Conservation (phyloP, 345 rosid species). For the Theobroma cacao region DNA sequence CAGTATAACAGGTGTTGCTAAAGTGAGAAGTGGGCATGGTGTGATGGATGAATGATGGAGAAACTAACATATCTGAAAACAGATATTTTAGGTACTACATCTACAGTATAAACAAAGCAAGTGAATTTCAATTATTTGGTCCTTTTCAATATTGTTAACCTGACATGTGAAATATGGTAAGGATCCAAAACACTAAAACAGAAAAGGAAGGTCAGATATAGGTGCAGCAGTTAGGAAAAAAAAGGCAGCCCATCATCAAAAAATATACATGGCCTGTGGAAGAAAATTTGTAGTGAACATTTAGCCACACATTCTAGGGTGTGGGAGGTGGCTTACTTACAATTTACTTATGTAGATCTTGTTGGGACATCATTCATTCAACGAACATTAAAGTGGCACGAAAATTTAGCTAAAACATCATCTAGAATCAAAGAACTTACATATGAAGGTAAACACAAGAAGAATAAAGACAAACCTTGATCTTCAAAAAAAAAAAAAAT, state of each 20-base stretch:
- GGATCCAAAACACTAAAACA: not conserved
- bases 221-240: not conserved
- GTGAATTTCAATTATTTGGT: not conserved
- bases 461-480: not conserved
- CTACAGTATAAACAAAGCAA: not conserved
- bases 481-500: too few relatives aligned
- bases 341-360: not conserved
- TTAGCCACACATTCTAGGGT: too few relatives aligned
- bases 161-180: not conserved
- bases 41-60: not conserved
- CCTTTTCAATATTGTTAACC: not conserved
- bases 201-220: not conserved
- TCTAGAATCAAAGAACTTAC: not conserved
- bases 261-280: too few relatives aligned
- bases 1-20: not conserved
- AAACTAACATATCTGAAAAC: not conserved
- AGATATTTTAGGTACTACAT: not conserved
- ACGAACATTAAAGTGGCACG: not conserved
- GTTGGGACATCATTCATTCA: not conserved
- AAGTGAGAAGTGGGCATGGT: not conserved
- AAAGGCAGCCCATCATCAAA: not conserved
- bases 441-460: not conserved
- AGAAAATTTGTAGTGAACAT: too few relatives aligned
- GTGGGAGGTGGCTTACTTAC: not conserved
- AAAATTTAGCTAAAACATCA: not conserved